Conservation (phyloP, 495 filamentous ascomycete genomes). For the Schizothecium vesticola region DNA sequence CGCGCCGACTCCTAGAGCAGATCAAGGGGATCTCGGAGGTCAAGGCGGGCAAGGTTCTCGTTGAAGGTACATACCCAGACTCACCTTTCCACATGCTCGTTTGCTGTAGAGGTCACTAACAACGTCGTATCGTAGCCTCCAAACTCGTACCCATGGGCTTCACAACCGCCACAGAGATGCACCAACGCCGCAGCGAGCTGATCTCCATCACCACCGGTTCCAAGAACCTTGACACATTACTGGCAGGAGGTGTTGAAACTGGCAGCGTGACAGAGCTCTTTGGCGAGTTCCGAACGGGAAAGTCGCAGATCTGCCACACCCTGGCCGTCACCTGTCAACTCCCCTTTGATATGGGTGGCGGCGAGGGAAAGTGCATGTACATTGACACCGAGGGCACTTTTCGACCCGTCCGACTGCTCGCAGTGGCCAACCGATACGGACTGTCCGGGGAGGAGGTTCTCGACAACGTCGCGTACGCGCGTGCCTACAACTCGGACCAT, state of each 20-base stretch:
- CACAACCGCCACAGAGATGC: constrained; percentile 99
- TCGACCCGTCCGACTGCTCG: constrained; percentile 80
- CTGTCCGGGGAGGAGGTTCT: constrained; percentile 94
- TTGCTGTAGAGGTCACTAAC: constrained; percentile 10
- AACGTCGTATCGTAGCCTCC: constrained; percentile 52
- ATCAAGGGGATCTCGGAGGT: constrained; percentile 97
- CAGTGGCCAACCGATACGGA: constrained; percentile 89
- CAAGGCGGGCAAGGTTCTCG: constrained; percentile 89
- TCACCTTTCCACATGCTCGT: background rate
- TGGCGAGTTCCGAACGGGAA: constrained; percentile 95
- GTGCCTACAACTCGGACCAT: constrained; percentile 97
- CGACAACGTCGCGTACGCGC: constrained; percentile 95
- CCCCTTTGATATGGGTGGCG: constrained; percentile 97
- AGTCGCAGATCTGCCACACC: constrained; percentile 97
- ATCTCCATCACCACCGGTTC: constrained; percentile 98
- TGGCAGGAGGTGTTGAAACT: constrained; percentile 92
- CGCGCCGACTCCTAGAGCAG: constrained; percentile 76
- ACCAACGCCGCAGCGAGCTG: constrained; percentile 87
- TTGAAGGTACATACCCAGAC: constrained; percentile 60
- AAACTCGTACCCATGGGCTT: constrained; percentile 98
- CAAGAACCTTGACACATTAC: constrained; percentile 90
- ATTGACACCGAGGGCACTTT: constrained; percentile 99
- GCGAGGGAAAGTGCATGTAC: constrained; percentile 98
- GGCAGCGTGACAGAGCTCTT: constrained; percentile 98
- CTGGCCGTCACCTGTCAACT: constrained; percentile 97